Evolutionary conservation across 164 flowering plant species (phyloP).

Genomic region (Annona cherimola): DNA sequence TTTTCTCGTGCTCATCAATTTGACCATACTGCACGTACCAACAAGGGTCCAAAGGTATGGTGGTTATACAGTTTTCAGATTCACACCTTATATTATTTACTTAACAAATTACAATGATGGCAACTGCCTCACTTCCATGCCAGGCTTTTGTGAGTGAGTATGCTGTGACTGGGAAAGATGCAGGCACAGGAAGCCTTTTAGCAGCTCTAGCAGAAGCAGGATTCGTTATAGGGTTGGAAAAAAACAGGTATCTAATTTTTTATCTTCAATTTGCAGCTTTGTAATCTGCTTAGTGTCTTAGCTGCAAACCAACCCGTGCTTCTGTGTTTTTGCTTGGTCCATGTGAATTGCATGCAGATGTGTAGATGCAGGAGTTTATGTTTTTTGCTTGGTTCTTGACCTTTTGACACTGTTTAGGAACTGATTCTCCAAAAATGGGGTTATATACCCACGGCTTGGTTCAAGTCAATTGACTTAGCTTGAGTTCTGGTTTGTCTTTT

Average conservation of each 20-base stretch:
- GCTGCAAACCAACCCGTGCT: no score
- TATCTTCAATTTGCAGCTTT: neutral
- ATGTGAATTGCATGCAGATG: neutral
- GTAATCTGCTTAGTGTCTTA: neutral
- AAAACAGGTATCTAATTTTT: constrained; percentile 45
- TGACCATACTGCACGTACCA: constrained; percentile 44
- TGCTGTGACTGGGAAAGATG: constrained; percentile 86
- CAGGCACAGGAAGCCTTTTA: constrained; percentile 70
- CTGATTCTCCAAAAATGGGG: neutral
- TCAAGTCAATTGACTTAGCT: no score
- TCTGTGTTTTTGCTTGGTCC: neutral
- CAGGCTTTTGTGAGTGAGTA: constrained; percentile 98
- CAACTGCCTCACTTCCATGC: constrained; percentile 1
- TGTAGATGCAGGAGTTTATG: neutral
- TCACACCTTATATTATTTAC: neutral
- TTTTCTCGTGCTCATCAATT: constrained; percentile 49
- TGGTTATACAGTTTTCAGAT: neutral
- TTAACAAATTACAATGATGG: neutral
- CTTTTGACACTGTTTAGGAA: neutral
- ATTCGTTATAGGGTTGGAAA: constrained; percentile 84
- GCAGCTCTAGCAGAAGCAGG: constrained; percentile 92
- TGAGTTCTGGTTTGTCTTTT: no score
- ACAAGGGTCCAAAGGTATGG: constrained; percentile 74
- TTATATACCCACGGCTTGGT: no score
- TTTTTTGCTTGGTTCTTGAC: neutral